Conservation (phyloP, 2,329 filamentous ascomycete genomes). For the Ophiostoma ips region DNA sequence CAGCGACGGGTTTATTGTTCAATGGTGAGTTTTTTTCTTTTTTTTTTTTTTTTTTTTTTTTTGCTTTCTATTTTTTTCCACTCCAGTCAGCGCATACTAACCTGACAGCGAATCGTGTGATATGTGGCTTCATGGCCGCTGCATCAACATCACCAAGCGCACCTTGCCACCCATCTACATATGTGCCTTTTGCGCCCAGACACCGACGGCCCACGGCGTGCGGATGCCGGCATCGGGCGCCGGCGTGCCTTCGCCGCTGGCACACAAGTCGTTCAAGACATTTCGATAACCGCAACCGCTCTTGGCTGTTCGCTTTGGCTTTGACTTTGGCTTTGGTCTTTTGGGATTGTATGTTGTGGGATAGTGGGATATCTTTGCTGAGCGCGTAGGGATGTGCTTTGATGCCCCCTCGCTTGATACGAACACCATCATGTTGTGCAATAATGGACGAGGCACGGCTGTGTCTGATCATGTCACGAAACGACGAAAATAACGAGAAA, state of each 20-base stretch:
- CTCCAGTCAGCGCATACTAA: no score
- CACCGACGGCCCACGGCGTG: constrained; percentile 37
- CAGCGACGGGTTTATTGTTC: constrained; percentile 43
- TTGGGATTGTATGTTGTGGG: neutral
- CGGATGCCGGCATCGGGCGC: constrained; percentile 24
- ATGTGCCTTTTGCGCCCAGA: constrained; percentile 49
- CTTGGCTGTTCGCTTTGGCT: neutral
- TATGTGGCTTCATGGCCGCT: constrained; percentile 50
- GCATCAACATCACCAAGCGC: constrained; percentile 43
- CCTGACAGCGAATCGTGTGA: constrained; percentile 45
- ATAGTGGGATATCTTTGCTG: neutral
- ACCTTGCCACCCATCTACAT: constrained; percentile 48
- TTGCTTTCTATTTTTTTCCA: neutral
- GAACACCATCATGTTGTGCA: neutral
- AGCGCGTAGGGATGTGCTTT: neutral
- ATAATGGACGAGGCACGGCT: neutral
- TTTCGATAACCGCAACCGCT: constrained; percentile 23
- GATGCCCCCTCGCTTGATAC: neutral
- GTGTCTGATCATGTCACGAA: neutral
- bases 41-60: neutral
- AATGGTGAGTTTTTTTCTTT: constrained; percentile 36
- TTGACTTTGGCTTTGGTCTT: neutral
- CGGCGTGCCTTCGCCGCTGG: constrained; percentile 26
- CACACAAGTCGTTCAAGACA: constrained; percentile 31
- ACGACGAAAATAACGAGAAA: neutral